phyloP scores from a whole-genome alignment of 106 monocot species.

The Dioscorea dumetorum region DNA sequence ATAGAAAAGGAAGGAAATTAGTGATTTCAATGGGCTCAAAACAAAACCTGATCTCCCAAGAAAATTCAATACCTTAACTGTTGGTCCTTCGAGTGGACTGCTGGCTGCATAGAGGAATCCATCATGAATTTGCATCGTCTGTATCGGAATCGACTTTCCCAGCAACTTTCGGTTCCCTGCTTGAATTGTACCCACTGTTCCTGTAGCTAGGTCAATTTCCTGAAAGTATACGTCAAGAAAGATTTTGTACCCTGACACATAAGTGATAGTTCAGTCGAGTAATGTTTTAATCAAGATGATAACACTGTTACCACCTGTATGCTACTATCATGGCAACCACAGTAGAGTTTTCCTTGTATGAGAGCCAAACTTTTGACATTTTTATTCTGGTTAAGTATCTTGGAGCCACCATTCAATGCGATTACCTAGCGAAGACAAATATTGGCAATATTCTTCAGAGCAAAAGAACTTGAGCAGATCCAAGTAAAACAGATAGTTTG shows the following conservation, averaged over 20 bases:
- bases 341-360: constrained; percentile 48
- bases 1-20: too few relatives aligned
- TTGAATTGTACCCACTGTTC: constrained; percentile 35
- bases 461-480: not conserved
- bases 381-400: constrained; percentile 39
- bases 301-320: constrained; percentile 24
- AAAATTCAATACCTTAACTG: constrained; percentile 35
- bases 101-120: constrained; percentile 43
- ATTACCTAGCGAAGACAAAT: constrained; percentile 24
- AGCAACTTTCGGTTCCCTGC: constrained; percentile 38
- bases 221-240: constrained; percentile 6
- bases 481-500: too few relatives aligned
- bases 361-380: constrained; percentile 33
- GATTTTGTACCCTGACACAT: not conserved
- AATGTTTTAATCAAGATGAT: not conserved
- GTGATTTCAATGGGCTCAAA: too few relatives aligned
- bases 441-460: not conserved
- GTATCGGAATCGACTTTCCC: constrained; percentile 33
- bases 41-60: not conserved
- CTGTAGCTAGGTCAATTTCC: constrained; percentile 56
- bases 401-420: constrained; percentile 41
- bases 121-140: constrained; percentile 37
- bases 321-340: constrained; percentile 45
- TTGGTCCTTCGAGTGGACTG: constrained; percentile 32
- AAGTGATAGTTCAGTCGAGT: not conserved